phyloP scores from a whole-genome alignment of 352 stramenopile species.

The Phytophthora constricta region DNA sequence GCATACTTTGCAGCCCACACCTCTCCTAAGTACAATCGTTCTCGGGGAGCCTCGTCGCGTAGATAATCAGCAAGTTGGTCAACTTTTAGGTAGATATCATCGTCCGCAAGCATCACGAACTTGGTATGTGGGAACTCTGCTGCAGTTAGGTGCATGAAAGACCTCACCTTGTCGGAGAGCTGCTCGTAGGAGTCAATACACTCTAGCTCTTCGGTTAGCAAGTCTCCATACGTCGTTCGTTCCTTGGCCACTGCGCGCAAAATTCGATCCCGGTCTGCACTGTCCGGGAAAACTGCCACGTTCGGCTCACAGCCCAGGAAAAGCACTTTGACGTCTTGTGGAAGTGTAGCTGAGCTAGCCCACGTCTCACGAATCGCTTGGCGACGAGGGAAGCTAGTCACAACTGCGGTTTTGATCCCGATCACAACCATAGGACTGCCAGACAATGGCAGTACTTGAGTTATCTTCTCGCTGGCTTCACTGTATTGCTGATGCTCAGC shows the following conservation, averaged over 20 bases:
- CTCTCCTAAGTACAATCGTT: slow-evolving; percentile 26
- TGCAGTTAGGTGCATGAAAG: slow-evolving; percentile 56
- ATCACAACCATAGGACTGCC: slow-evolving; percentile 36
- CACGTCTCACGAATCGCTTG: slow-evolving; percentile 55
- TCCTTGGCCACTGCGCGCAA: slow-evolving; percentile 39
- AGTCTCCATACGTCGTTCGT: slow-evolving; percentile 41
- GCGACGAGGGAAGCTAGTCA: slow-evolving; percentile 38
- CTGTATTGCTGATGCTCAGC: slow-evolving; percentile 8
- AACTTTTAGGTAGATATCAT: slow-evolving; percentile 61
- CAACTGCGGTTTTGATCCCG: slow-evolving; percentile 49
- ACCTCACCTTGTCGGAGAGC: slow-evolving; percentile 61
- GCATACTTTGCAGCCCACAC: slow-evolving; percentile 27
- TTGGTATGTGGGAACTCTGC: slow-evolving; percentile 26
- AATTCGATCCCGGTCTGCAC: slow-evolving; percentile 9
- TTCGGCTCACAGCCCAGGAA: slow-evolving; percentile 41
- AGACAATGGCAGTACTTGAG: not conserved
- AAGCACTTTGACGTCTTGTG: slow-evolving; percentile 33
- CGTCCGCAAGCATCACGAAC: slow-evolving; percentile 65
- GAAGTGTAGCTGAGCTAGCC: slow-evolving; percentile 25
- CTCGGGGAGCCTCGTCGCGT: not conserved
- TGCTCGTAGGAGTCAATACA: slow-evolving; percentile 60
- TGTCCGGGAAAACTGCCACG: slow-evolving; percentile 6
- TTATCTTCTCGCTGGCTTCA: not conserved
- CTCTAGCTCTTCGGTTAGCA: slow-evolving; percentile 57
- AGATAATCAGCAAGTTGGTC: slow-evolving; percentile 26